Evolutionary conservation across 2,329 filamentous ascomycete species (phyloP), one percentile per base, ranked within the genome.

Genomic region (Pseudofabraea citricarpa): DNA sequence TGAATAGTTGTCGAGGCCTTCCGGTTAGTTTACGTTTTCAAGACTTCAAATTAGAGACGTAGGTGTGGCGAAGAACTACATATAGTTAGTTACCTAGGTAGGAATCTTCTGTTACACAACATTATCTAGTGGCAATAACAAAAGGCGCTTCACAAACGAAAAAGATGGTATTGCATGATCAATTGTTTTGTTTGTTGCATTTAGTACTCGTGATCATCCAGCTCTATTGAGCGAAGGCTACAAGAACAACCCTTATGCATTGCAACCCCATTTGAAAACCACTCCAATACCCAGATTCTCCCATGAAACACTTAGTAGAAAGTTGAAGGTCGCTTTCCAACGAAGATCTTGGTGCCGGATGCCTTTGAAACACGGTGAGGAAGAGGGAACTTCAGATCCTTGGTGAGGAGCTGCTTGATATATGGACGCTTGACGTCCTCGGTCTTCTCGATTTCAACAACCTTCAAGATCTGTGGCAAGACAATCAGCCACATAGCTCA

Each of bases 351-450:
- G 80, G 85, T 87, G 78, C 77, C 82, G 70, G 72, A 73, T 72
- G 79, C 78, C 77, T 90, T 90, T 77, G 84, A 79, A 67, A 90
- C 75, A 66, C 94, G 93, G 83, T 98, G 93, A 69, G 93, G 93
- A 61, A 98, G 88, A 70, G 93, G 93, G 88, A 98, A 98, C 74
- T 86, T 88, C 73, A 98, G 87, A 73, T 82, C 71, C 86, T 97
- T 97, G 74, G 79, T 75, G 69, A 95, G 75, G 71, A 98, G 88
- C 79, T 98, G 93, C 82, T 90, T 94, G 81, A 98, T 95, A 85
- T 98, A 98, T 59, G 93, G 91, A 72, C 93, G 89, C 80, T 91
- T 93, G 79, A 98, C 77, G 69, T 93, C 89, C 60, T 90, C 88
- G 66, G 74, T 78, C 83, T 95, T 95, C 79, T 95, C 86, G 66